Evolutionary conservation across 169 alveolate genomes (phyloP).

Genomic region (Cryptosporidium bovis): DNA sequence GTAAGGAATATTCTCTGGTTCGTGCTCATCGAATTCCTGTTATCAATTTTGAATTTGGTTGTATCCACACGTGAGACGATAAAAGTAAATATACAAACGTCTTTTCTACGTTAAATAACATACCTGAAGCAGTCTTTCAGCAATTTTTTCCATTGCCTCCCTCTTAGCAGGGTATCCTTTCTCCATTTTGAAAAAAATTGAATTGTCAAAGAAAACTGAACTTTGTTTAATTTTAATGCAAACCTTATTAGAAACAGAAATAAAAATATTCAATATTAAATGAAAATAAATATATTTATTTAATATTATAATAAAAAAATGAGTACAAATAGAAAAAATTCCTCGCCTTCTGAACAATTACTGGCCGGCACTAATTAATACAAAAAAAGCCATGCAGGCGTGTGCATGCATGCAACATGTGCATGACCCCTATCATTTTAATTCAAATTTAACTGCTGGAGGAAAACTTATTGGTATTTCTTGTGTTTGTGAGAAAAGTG

Average conservation of each 20-base stretch:
- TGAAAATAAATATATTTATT: too few species aligned
- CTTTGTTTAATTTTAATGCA: too few species aligned
- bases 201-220: not conserved
- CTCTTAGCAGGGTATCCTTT: conserved; percentile 39
- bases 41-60: not conserved
- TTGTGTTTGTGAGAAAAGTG: not conserved
- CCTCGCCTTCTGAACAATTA: not conserved
- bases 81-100: not conserved
- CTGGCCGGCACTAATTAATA: not conserved
- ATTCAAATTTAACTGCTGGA: not conserved
- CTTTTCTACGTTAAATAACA: not conserved
- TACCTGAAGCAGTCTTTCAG: conserved; percentile 67
- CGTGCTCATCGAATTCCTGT: conserved; percentile 68
- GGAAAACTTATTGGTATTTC: not conserved
- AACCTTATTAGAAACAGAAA: not conserved
- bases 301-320: too few species aligned
- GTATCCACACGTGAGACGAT: not conserved
- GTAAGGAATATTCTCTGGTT: conserved; percentile 72
- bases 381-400: not conserved
- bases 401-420: conserved; percentile 64
- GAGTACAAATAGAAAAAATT: not conserved
- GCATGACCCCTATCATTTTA: conserved; percentile 19
- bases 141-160: conserved; percentile 51
- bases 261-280: not conserved
- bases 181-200: conserved; percentile 24